Base-by-base conservation (phyloP, 2,329 filamentous ascomycete species). In the Colletotrichum eleusines region DNA sequence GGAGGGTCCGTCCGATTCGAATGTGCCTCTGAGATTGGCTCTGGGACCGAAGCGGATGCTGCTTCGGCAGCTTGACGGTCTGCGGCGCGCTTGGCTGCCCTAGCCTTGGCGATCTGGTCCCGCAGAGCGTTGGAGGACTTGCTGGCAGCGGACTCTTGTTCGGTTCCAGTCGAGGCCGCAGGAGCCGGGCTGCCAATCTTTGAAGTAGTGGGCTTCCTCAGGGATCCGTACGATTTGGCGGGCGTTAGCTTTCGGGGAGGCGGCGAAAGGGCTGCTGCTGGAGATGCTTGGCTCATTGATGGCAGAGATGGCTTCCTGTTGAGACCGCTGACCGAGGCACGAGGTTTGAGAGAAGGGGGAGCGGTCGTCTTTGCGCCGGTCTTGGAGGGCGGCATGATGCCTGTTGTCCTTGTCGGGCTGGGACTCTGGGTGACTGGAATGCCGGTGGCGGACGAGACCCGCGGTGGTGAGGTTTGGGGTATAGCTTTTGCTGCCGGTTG, bases 61-160 rank as follows among this genome's bases (percentile, higher is more conserved):
- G 73, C 55, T 35, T 73, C 66, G 6, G 75, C 60, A 23, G 76
- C 73, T 55, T 83, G 80, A 54, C 78, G 81, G 42, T 80, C 77
- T 3, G 83, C 82, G 14, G 88, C 90, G 72, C 90, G 88, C 67
- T 89, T 92, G 2, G 94, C 93, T 2, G 94, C 94, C 78, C 95
- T 97, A 0, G 96, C 95, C 76, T 95, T 95, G 46, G 95, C 94
- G 73, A 98, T 98, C 64, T 96, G 95, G 62, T 98, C 94, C 42
- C 96, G 90, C 18, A 99, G 82, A 0, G 94, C 91, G 20, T 88
- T 85, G 0, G 95, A 98, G 0, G 94, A 94, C 75, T 93, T 96
- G 48, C 82, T 79, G 63, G 75, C 78, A 0, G 80, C 46, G 12
- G 68, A 48, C 28, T 73, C 72, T 18, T 69, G 64, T 4, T 76